Base-by-base conservation (phyloP, 2,329 filamentous ascomycete genomes). In the Stachybotrys chartarum region DNA sequence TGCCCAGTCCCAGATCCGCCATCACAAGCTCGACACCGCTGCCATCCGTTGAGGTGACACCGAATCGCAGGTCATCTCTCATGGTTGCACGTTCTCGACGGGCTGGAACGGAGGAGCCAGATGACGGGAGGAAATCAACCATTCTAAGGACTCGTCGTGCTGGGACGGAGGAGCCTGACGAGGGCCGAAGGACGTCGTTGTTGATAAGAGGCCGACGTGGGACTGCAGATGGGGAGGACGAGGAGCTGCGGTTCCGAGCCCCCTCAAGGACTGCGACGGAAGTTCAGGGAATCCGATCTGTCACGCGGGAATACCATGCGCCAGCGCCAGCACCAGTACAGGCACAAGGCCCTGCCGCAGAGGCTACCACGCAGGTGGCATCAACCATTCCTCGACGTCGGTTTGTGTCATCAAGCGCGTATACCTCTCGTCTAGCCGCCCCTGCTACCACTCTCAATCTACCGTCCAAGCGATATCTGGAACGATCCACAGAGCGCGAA, bases 211-310 rank as follows among this genome's bases (percentile, higher is more conserved):
- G 69, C 46, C 74, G 79, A 30, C 73, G 78, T 44, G 72, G 70
- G 12, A 77, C 78, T 42, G 66, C 75, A 32, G 75, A 75, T 14
- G 74, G 78, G 35, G 74, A 81, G 2, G 77, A 79, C 11, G 78
- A 81, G 1, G 77, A 79, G 18, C 50, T 65, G n/a, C 72, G 75
- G 35, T 76, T 80, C 59, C 77, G 80, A n/a, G 75, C 78, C 3
- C 81, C 82, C 1, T 85, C 83, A 5, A 75, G 84, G 30, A 82
- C 82, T 5, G 70, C 74, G 42, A 85, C 82, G 1, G 84, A 87
- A 57, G 74, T 78, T 53, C 76, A 72, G 31, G 63, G 69, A 59
- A 57, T 75, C 71, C 61, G 68, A 47, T 55, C 56, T 44, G 56
- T 59, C n/a, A 56, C 63, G 14, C 63, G 64, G 30, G 68, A 72